Conservation (phyloP, 2,329 filamentous ascomycete species). For the Volutella citrinella region DNA sequence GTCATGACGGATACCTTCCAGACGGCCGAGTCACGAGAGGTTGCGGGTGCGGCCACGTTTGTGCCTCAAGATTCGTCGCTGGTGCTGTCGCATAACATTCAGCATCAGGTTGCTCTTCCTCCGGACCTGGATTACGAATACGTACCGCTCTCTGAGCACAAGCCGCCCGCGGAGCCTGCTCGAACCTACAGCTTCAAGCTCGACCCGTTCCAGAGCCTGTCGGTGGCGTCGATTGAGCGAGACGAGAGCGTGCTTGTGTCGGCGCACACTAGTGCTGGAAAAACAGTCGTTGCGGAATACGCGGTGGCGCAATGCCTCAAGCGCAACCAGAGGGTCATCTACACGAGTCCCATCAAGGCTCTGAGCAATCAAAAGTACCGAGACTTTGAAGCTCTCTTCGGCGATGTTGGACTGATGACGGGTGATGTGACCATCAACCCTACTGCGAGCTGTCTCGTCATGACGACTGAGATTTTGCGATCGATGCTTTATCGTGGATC, state of each 20-base stretch:
- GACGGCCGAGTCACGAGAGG: conserved; percentile 88
- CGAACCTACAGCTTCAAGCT: conserved; percentile 84
- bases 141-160: conserved; percentile 91
- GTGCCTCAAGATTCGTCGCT: conserved; percentile 66
- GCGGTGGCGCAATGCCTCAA: conserved; percentile 96
- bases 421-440: conserved; percentile 99
- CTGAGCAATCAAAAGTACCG: conserved; percentile 98
- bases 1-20: conserved; percentile 92
- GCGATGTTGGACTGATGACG: conserved; percentile 96
- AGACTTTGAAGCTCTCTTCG: conserved; percentile 93
- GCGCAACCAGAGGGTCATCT: conserved; percentile 97
- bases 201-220: conserved; percentile 95
- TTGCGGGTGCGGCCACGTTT: conserved; percentile 74
- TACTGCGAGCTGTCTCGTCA: conserved; percentile 94
- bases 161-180: conserved; percentile 82
- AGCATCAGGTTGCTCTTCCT: conserved; percentile 93
- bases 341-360: conserved; percentile 98
- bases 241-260: conserved; percentile 97
- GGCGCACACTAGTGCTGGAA: conserved; percentile 94
- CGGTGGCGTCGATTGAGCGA: conserved; percentile 90
- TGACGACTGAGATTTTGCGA: conserved; percentile 98
- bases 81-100: conserved; percentile 92
- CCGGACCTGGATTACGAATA: conserved; percentile 94
- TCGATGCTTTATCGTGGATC: conserved; percentile 98
- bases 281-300: conserved; percentile 97